Conservation (phyloP, 495 filamentous ascomycete species). For the Aspergillus baeticus region DNA sequence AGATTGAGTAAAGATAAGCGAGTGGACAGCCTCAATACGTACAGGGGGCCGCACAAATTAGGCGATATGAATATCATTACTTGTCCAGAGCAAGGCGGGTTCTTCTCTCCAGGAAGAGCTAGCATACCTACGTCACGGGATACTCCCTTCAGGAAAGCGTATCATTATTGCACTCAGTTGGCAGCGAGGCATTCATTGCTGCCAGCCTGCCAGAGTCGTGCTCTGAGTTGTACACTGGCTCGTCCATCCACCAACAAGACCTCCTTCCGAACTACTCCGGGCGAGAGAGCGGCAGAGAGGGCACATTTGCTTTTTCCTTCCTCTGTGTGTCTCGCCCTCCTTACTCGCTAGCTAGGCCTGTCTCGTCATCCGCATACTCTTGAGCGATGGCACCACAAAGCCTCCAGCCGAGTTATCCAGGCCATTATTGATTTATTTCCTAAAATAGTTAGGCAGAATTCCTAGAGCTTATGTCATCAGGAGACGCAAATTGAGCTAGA, state of each 20-base stretch:
- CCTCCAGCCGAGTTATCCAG: conserved; percentile 1
- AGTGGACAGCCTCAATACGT: too few relatives aligned
- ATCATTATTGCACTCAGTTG: too few relatives aligned
- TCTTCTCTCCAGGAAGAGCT: too few relatives aligned
- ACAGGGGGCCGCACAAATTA: too few relatives aligned
- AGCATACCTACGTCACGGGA: too few relatives aligned
- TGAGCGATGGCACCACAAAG: conserved; percentile 2
- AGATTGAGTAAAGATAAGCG: too few relatives aligned
- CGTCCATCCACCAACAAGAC: background rate
- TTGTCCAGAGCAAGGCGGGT: too few relatives aligned
- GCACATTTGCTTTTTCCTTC: background rate
- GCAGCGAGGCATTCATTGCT: too few relatives aligned
- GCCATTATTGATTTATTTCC: background rate
- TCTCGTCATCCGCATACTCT: background rate
- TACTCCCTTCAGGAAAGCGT: too few relatives aligned
- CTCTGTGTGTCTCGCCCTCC: background rate
- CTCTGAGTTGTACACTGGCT: too few relatives aligned
- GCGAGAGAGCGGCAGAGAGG: background rate
- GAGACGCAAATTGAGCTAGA: background rate
- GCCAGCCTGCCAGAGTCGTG: too few relatives aligned
- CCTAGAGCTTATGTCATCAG: conserved; percentile 1
- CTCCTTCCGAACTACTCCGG: background rate
- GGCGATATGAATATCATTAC: too few relatives aligned
- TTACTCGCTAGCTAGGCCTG: background rate
- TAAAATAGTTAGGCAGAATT: background rate